These are phyloP conservation scores for Aphanomyces invadans DNA, from an alignment of 352 stramenopile species.

Conservation along the genomic window DNA sequence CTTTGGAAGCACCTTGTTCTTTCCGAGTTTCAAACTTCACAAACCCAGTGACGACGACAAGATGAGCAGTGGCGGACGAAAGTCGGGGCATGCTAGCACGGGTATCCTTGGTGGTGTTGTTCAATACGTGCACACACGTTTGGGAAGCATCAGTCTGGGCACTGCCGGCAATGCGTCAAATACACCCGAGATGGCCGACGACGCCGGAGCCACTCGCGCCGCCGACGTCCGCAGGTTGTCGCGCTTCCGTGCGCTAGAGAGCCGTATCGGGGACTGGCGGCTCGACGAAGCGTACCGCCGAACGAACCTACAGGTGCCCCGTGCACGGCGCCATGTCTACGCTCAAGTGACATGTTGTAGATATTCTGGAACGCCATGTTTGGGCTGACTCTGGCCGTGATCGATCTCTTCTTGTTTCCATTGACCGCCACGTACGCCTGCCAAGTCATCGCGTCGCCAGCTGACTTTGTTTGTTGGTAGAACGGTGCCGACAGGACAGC, in stretches of 20 bases:
- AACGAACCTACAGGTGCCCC: background rate
- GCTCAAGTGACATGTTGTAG: background rate
- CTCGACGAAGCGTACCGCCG: background rate
- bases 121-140: background rate
- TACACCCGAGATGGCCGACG: background rate
- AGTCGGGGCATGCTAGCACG: no score
- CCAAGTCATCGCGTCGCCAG: no score
- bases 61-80: no score
- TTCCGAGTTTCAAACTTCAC: background rate
- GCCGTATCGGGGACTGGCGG: constrained; percentile 5
- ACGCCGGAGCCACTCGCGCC: background rate
- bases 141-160: background rate
- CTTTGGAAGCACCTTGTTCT: background rate
- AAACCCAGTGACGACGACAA: background rate
- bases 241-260: constrained; percentile 3
- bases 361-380: background rate
- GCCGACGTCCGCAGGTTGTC: background rate
- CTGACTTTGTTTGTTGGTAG: no score
- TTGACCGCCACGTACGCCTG: background rate
- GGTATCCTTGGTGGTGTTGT: background rate
- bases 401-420: background rate
- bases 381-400: background rate
- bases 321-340: background rate
- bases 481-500: background rate
- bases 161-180: background rate